These are phyloP conservation scores for Detonula confervacea DNA, from an alignment of 352 stramenopile genomes.

Conservation along the genomic window DNA sequence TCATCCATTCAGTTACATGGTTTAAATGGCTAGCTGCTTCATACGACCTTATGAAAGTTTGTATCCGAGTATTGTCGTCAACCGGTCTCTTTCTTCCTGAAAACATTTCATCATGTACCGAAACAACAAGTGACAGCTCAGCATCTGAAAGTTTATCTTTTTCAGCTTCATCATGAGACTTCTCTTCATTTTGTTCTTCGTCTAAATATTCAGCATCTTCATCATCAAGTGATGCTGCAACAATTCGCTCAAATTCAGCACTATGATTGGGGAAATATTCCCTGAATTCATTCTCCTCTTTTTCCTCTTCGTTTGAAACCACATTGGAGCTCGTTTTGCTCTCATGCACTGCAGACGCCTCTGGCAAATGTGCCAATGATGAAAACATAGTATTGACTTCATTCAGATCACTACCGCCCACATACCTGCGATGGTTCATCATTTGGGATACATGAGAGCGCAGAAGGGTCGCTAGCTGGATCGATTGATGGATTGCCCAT, in stretches of 20 bases:
- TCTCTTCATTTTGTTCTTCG: conserved; percentile 13
- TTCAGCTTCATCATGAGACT: conserved; percentile 19
- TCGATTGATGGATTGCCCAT: conserved; percentile 37
- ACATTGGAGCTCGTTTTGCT: conserved; percentile 14
- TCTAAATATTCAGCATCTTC: conserved; percentile 25
- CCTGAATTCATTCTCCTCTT: conserved; percentile 62
- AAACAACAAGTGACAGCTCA: conserved; percentile 63
- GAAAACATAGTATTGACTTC: conserved; percentile 51
- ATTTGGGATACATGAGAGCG: conserved; percentile 43
- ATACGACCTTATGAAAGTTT: conserved; percentile 70
- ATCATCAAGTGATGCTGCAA: conserved; percentile 38
- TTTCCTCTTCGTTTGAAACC: conserved; percentile 33
- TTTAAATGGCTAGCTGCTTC: conserved; percentile 59
- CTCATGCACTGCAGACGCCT: conserved; percentile 45
- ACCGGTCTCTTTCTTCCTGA: conserved; percentile 22
- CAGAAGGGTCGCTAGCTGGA: conserved; percentile 52
- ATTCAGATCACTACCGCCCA: conserved; percentile 27
- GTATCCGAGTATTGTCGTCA: conserved; percentile 58
- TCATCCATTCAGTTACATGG: conserved; percentile 60
- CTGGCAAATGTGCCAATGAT: conserved; percentile 38
- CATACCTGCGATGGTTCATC: conserved; percentile 19
- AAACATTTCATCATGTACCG: conserved; percentile 72
- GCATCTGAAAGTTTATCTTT: conserved; percentile 56
- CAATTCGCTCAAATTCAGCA: conserved; percentile 61
- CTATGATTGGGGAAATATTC: conserved; percentile 70